Percentiles rank a stretch among this genome's conserved stretches.
Evolutionary conservation across 2,329 filamentous ascomycete species (phyloP).

Genomic region (Diaporthe caulivora): DNA sequence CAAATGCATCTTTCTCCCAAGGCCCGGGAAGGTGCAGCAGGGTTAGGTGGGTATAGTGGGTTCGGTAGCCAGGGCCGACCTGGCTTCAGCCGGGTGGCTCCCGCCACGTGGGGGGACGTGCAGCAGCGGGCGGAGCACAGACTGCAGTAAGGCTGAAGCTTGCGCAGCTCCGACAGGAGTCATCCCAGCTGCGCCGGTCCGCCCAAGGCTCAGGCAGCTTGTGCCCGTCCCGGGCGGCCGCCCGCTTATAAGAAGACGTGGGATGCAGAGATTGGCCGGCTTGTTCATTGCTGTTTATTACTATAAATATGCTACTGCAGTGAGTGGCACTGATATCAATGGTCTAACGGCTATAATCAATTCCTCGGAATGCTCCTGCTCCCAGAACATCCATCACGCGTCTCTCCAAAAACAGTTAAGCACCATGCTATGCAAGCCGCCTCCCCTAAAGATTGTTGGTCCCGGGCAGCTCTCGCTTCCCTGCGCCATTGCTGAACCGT

Average conservation of each 20-base stretch:
- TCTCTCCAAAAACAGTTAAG: neutral
- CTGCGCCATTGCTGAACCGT: neutral
- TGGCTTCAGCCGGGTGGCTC: neutral
- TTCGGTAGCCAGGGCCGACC: neutral
- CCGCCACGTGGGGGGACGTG: neutral
- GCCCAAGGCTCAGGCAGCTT: slow-evolving; percentile 15
- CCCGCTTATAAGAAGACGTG: slow-evolving; percentile 11
- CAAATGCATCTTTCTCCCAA: neutral
- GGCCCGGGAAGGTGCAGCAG: neutral
- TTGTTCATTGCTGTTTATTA: neutral
- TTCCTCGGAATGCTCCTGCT: neutral
- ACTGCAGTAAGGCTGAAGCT: neutral
- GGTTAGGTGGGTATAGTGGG: neutral
- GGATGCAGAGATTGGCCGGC: slow-evolving; percentile 7
- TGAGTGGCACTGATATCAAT: slow-evolving; percentile 5
- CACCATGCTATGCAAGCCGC: slow-evolving; percentile 23
- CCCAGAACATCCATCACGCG: neutral
- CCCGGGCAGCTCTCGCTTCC: neutral
- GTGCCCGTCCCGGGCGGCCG: slow-evolving; percentile 12
- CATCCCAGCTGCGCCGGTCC: neutral
- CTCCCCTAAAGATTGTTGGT: slow-evolving; percentile 7
- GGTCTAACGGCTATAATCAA: neutral
- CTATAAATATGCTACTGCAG: slow-evolving; percentile 6
- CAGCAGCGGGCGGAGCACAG: slow-evolving; percentile 3
- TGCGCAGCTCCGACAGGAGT: slow-evolving; percentile 2